Conservation (phyloP, 176 grass and related monocot species). For the Thalia dealbata region DNA sequence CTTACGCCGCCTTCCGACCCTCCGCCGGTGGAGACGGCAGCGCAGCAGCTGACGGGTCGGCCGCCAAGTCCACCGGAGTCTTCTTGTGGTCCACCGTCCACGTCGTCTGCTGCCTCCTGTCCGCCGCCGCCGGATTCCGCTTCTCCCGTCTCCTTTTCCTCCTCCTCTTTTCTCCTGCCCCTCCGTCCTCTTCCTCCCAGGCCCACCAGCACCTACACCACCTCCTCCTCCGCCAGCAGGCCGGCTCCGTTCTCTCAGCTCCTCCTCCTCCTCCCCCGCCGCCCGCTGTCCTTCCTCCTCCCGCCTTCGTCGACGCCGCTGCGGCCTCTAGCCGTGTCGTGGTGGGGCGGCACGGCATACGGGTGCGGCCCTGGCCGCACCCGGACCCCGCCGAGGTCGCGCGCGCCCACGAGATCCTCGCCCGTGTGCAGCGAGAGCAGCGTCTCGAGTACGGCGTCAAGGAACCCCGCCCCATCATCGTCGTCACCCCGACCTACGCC, state of each 20-base stretch:
- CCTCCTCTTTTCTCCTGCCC: conserved; percentile 6
- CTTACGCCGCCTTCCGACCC: background rate
- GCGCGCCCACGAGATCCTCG: conserved; percentile 28
- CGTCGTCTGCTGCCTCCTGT: conserved; percentile 6
- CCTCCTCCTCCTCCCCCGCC: background rate
- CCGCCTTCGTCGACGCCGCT: background rate
- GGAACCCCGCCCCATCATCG: conserved; percentile 18
- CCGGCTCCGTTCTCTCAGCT: background rate
- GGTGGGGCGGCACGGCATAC: conserved; percentile 27
- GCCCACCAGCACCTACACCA: conserved; percentile 13
- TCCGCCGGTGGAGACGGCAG: background rate
- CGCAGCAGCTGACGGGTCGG: background rate
- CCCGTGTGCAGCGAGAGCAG: conserved; percentile 31
- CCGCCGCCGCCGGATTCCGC: conserved; percentile 7
- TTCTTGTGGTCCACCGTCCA: conserved; percentile 8
- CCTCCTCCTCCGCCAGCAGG: conserved; percentile 16
- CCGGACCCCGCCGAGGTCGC: conserved; percentile 20
- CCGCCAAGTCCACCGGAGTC: background rate
- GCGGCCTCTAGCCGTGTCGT: background rate
- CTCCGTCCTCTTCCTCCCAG: conserved; percentile 9
- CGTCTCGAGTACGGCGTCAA: conserved; percentile 18
- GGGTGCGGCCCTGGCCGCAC: conserved; percentile 16
- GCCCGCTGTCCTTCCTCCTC: background rate
- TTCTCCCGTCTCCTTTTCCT: background rate
- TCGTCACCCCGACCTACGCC: conserved; percentile 37